A percentile compares a stretch with the other conserved stretches of the same genome.
Evolutionary conservation across 2,329 filamentous ascomycete genomes (phyloP).

Genomic region (Colletotrichum gloeosporioides): DNA sequence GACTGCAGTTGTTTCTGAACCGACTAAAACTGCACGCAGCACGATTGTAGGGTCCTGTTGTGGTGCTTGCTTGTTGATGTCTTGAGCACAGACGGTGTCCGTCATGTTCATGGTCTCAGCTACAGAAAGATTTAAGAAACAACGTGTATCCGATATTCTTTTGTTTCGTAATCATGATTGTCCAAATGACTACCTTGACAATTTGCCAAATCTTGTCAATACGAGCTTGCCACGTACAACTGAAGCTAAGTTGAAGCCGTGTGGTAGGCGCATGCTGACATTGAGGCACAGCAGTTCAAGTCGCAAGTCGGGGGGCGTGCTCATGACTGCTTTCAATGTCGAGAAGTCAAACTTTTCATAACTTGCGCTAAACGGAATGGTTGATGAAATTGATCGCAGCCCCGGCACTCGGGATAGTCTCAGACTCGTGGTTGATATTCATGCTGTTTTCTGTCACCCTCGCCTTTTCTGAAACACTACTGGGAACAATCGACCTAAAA

Average conservation of each 20-base stretch:
- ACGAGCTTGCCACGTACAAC: not conserved
- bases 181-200: accelerated
- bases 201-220: not conserved
- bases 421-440: accelerated
- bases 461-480: not conserved
- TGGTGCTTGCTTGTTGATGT: not conserved
- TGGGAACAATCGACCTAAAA: accelerated
- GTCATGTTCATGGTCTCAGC: not conserved
- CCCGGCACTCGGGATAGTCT: accelerated
- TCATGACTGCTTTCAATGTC: accelerated
- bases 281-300: accelerated
- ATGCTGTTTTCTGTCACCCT: accelerated
- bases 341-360: accelerated
- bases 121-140: not conserved
- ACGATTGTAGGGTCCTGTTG: not conserved
- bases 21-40: not conserved
- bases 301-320: accelerated
- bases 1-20: not conserved
- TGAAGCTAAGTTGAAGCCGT: not conserved
- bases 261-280: not conserved
- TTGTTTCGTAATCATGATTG: accelerated
- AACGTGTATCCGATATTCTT: not conserved
- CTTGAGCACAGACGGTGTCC: not conserved
- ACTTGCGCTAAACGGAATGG: accelerated
- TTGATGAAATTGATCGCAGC: not conserved